Base-by-base conservation (phyloP, 495 filamentous ascomycete species). In the Achaetomiella virescens region DNA sequence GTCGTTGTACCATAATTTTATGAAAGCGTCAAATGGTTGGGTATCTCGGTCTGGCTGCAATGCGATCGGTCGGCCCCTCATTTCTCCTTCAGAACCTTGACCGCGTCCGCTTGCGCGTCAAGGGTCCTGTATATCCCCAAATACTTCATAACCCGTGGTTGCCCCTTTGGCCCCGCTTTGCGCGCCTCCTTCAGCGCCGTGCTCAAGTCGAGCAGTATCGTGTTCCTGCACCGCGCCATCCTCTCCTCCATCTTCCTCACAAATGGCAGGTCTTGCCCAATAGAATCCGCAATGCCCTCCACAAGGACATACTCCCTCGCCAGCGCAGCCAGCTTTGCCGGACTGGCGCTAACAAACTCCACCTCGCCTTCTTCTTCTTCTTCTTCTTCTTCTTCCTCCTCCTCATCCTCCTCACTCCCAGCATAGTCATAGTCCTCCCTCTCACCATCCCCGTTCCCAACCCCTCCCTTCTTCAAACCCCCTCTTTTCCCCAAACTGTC, bases 171-270 rank as follows among this genome's bases (percentile, higher is more conserved):
- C 2, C 80, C 81, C 0, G 78, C 74, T 38, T 71, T 73, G 21
- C 77, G 82, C 1, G 84, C 81, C 66, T 91, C 87, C 64, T 88
- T 88, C 42, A 95, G 70, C 1, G 90, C 89, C 2, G 83, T 85
- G 52, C 80, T 84, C 25, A 98, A 72, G 69, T 97, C 92, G 35
- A 97, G 72, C 17, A 97, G 68, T 41, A 97, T 75, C 0, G 91
- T 95, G 40, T 89, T 87, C 59, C 84, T 70, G 58, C 72, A 76
- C 44, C 72, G 64, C 7, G 40, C 60, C 50, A 76, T 65, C 54
- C 81, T 77, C 29, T 82, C 83, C 3, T 81, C 82, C 60, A 75
- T 78, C 45, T 80, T 81, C 52, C 70, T 76, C 27, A 77, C 67
- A 43, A 73, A 73, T 14, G 71, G 66, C 11, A 68, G 52, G 14